Base-by-base conservation (phyloP, 495 filamentous ascomycete species). In the Astrocystis sublimbata region DNA sequence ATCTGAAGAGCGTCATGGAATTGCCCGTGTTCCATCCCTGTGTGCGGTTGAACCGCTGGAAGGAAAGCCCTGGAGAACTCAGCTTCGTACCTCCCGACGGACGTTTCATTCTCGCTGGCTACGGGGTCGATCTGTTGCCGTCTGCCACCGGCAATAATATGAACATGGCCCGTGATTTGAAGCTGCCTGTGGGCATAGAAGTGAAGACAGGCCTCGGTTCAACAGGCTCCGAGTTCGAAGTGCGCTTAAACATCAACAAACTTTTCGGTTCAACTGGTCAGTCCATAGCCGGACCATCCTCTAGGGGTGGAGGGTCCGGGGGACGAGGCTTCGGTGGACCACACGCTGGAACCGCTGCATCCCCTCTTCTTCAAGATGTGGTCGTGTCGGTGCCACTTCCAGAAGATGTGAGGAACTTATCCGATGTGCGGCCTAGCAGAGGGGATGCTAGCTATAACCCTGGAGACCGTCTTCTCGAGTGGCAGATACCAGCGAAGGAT, bases 1-100 rank as follows among this genome's bases (percentile, higher is more conserved):
- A 86, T 43, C 83, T 97, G 47, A 85, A 80, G 31, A 84, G 83
- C 52, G 85, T 90, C 24, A 83, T 98, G 57, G 87, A 92, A 60
- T 76, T 96, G n/a, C 93, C 93, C 0, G 92, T 97, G 0, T 99
- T 99, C 70, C 94, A 99, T 69, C 94, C 94, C 1, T 98, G 92
- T 71, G 94, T 99, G 8, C 82, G 96, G 17, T 76, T 98, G 19
- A 88, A 86, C 19, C 79, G 85, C 38, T 99, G 94, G 94, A 84
- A 87, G 58, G 92, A 96, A 59, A 83, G 83, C 38, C 92, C 94
- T 0, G 94, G 94, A 1, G 89, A 96, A 64, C 81, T 99, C 17
- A 93, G 90, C 72, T 99, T 98, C 71, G 85, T 99, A 19, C 94
- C 94, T 9, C 94, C 94, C 1, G 94, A 99, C 71, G 94, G 94